Evolutionary conservation across 176 grass and related monocot species (phyloP), one percentile per base, ranked within the genome.

Genomic region (Rhipidocladum racemiflorum): DNA sequence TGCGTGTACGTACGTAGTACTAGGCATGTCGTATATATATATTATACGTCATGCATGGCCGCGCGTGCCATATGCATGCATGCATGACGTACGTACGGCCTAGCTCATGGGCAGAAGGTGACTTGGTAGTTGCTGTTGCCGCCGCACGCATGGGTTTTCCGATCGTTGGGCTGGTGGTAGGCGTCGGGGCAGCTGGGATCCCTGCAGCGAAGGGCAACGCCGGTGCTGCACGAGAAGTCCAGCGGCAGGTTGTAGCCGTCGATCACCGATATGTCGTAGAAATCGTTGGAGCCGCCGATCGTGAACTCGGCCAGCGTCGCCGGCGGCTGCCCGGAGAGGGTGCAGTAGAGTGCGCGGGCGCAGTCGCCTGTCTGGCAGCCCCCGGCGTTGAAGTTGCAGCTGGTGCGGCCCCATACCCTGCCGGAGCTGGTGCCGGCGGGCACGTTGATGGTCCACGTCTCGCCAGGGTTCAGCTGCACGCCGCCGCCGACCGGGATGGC

Each of bases 221-320:
- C 32, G 32, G 32, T 18, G 20, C 77, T 30, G 63, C 63, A 75
- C 2, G 7, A 3, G 11, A 87, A 62, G 42, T 45, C 27, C 34
- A 87, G 77, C 15, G 30, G 32, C 1, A 51, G 7, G 55, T 83
- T 83, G 55, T 18, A 76, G 0, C 61, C 72, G 61, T 84, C 61
- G 34, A 68, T 35, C 48, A 84, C 72, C 3, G 72, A 76, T 17
- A 84, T 0, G 25, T 84, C 17, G 62, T 67, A 84, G 62, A 6
- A 84, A 36, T 84, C 59, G 29, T 21, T 68, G 8, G 30, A 0
- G 20, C 3, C 7, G 66, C 25, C 79, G 17, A 46, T 0, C 43
- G 44, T 65, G 81, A 75, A 65, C 61, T 84, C 70, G 3, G 46
- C 81, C 34, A 43, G 11, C 16, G 72, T 76, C 17, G 62, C 2